Conservation (phyloP, 768 basidiomycete species). For the Tylopilus plumbeoviolaceoides region DNA sequence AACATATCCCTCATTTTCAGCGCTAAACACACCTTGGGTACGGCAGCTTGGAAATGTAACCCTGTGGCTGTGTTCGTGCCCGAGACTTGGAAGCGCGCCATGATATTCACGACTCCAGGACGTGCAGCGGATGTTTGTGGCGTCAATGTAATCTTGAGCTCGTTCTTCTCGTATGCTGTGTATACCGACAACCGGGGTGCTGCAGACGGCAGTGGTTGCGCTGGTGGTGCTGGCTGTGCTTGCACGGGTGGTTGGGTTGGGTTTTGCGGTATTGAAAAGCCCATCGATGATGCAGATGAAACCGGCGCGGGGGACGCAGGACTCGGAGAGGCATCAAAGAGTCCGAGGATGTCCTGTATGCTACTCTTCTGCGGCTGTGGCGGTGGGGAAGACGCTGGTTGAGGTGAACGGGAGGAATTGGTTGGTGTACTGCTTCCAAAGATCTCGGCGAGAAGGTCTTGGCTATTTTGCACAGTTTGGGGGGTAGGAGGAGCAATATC, state of each 20-base stretch:
- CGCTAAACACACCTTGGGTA: conserved; percentile 69
- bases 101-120: conserved; percentile 87
- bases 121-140: conserved; percentile 77
- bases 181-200: conserved; percentile 63
- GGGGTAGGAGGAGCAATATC: conserved; percentile 49
- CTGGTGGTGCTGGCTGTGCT: conserved; percentile 30
- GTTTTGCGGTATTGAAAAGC: conserved; percentile 37
- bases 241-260: conserved; percentile 30
- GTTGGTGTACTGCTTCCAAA: conserved; percentile 57
- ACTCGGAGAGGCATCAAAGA: conserved; percentile 61
- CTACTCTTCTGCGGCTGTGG: conserved; percentile 51
- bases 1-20: too few species aligned
- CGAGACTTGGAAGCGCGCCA: conserved; percentile 79
- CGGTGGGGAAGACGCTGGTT: conserved; percentile 38
- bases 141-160: conserved; percentile 82
- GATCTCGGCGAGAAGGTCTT: conserved; percentile 89
- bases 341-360: conserved; percentile 86
- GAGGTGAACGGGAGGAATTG: conserved; percentile 24
- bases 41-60: conserved; percentile 94
- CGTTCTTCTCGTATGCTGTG: conserved; percentile 89
- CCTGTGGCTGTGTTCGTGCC: conserved; percentile 50
- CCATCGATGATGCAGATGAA: conserved; percentile 31
- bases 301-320: conserved; percentile 23
- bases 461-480: conserved; percentile 54
- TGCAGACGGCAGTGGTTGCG: conserved; percentile 31